Evolutionary conservation across 192 early-diverging fungal genomes (phyloP).

Genomic region (Coemansia sp.): DNA sequence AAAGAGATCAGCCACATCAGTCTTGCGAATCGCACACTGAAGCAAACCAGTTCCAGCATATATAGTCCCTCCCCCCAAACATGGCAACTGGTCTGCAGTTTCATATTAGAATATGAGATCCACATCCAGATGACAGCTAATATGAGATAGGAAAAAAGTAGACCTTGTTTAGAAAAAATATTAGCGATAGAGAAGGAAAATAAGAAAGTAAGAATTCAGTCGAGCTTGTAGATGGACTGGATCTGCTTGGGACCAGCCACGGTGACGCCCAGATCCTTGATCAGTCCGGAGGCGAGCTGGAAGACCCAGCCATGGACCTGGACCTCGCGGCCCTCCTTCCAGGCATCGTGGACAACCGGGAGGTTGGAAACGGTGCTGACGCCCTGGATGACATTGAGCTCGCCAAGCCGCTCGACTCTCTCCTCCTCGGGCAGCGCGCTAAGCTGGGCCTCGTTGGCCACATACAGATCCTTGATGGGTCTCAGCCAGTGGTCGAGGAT

Average conservation of each 20-base stretch:
- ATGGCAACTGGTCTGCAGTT: too few relatives aligned
- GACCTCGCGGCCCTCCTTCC: constrained; percentile 70
- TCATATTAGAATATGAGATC: too few relatives aligned
- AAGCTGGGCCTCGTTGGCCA: constrained; percentile 59
- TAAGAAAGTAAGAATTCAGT: background rate
- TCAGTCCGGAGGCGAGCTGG: constrained; percentile 62
- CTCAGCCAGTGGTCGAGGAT: constrained; percentile 91
- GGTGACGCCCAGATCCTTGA: constrained; percentile 48
- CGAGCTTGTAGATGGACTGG: constrained; percentile 27
- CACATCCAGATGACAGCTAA: background rate
- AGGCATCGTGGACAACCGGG: constrained; percentile 81
- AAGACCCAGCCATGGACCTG: constrained; percentile 76
- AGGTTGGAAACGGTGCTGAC: constrained; percentile 73
- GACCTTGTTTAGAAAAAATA: background rate
- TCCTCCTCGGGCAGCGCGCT: constrained; percentile 54
- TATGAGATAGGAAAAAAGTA: background rate
- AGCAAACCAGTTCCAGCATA: too few relatives aligned
- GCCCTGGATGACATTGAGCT: constrained; percentile 77
- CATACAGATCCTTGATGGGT: constrained; percentile 82
- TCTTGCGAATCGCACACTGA: too few relatives aligned
- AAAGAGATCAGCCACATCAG: too few relatives aligned
- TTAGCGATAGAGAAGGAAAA: background rate
- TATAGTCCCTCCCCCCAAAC: too few relatives aligned
- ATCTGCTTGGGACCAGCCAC: constrained; percentile 33
- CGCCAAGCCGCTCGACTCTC: constrained; percentile 59